Conservation (phyloP, 352 stramenopile genomes). For the Phytophthora ramorum region DNA sequence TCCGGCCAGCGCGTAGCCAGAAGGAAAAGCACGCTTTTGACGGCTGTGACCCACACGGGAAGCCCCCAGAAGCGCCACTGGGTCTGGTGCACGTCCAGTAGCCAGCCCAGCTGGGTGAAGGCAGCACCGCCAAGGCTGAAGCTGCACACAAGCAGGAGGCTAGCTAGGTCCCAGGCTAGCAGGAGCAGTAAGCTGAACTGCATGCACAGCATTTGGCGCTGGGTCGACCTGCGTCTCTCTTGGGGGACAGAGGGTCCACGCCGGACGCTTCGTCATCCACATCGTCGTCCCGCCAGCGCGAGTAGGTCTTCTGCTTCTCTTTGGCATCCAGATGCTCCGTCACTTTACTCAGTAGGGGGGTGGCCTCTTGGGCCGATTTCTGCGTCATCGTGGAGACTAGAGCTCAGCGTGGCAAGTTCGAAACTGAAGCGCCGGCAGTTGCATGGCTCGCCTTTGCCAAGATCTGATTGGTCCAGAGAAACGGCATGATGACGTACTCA, state of each 20-base stretch:
- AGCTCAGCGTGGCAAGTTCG: constrained; percentile 1
- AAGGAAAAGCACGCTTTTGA: constrained; percentile 70
- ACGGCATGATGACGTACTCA: constrained; percentile 13
- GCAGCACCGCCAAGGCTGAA: constrained; percentile 53
- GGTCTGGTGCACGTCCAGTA: constrained; percentile 47
- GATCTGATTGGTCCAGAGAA: constrained; percentile 6
- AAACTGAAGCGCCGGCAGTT: constrained; percentile 34
- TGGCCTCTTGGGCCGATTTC: constrained; percentile 35
- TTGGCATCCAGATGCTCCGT: constrained; percentile 20
- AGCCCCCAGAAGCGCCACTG: constrained; percentile 84
- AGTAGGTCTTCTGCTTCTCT: constrained; percentile 52
- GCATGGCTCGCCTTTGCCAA: constrained; percentile 1
- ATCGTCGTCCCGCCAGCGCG: constrained; percentile 58
- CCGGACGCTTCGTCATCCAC: constrained; percentile 21
- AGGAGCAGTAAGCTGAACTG: constrained; percentile 74
- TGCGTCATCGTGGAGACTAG: constrained; percentile 22
- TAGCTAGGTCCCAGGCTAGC: constrained; percentile 57
- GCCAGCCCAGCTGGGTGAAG: constrained; percentile 53
- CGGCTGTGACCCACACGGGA: constrained; percentile 63
- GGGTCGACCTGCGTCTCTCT: constrained; percentile 34
- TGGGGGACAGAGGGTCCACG: constrained; percentile 17
- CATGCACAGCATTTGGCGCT: constrained; percentile 69
- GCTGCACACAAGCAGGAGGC: constrained; percentile 56
- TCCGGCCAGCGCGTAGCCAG: constrained; percentile 60
- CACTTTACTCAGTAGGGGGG: constrained; percentile 44